Evolutionary conservation across 768 basidiomycete genomes (phyloP), one percentile per base, ranked within the genome.

Genomic region (Lentinula lateritia): DNA sequence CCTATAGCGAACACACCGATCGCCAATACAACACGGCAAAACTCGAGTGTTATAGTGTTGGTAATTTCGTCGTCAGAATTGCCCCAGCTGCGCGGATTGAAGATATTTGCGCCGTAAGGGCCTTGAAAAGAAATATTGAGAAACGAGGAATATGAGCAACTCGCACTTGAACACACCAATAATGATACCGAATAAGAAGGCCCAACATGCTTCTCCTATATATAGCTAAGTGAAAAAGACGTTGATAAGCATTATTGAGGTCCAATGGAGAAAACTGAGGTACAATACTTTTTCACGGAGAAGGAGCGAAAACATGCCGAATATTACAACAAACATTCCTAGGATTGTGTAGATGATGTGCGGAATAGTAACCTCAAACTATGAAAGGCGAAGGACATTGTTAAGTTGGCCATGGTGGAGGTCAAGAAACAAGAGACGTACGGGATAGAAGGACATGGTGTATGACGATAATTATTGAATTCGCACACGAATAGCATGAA

Each of bases 1-100:
- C 97, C 97, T 58, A 99, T 93, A 7, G 96, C 96, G 71, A 99
- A 99, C 0, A 99, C 96, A 18, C 94, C 94, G 58, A 98, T 90
- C 15, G 96, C 97, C 36, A 99, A 85, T 50, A 98, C 90, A 61
- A 98, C 87, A 15, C 97, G 83, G 8, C 93, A 95, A 68, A 89
- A 81, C 73, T 99, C 97, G 62, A 99, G 81, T 1, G 93, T 95
- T 62, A 99, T 91, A 23, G 77, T 75, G 73, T 98, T 92, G 10
- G 81, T 76, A 1, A 69, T 67, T 36, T 81, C 76, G 4, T 78
- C 77, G 56, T 77, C 66, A 5, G 75, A 76, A 18, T 73, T 73
- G 1, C 83, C 86, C 93, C 93, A 96, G 8, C 80, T 76, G 50
- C 87, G 83, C 15, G 95, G 94, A 73, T 95, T 80, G 71, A 96